Percentiles rank a stretch among this genome's conserved stretches.
Conservation (phyloP, 1,139 yeast genomes). For the Debaryomyces psychrophilus region DNA sequence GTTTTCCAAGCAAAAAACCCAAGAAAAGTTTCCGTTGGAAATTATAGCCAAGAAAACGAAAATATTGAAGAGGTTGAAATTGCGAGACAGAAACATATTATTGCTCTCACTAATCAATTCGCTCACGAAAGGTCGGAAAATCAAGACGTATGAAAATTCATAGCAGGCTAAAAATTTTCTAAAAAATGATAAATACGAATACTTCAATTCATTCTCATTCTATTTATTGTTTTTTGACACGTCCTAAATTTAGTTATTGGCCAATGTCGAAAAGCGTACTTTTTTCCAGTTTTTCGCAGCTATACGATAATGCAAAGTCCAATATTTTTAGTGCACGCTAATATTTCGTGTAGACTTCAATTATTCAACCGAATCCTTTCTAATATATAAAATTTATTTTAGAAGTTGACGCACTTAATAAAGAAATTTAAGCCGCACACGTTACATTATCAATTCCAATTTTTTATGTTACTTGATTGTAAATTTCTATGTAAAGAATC, state of each 20-base stretch:
- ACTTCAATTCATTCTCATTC: not conserved
- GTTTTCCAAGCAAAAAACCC: slow-evolving; percentile 20
- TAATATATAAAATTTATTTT: too few species aligned
- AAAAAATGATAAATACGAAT: too few species aligned
- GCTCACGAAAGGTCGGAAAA: not conserved
- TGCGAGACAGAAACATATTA: slow-evolving; percentile 4
- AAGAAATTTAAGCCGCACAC: too few species aligned
- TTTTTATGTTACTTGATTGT: not conserved
- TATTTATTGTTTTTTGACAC: not conserved
- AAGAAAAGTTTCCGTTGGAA: slow-evolving; percentile 14
- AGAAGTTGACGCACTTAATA: too few species aligned
- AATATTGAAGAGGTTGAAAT: slow-evolving; percentile 1
- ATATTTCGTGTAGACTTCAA: too few species aligned
- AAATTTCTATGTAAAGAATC: not conserved
- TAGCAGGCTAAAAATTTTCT: slow-evolving; percentile 2
- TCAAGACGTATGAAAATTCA: not conserved
- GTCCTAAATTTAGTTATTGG: too few species aligned
- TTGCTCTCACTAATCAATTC: slow-evolving; percentile 5
- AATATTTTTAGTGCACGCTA: too few species aligned
- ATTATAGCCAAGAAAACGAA: slow-evolving; percentile 11
- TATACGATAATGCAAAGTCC: too few species aligned
- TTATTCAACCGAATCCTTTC: too few species aligned
- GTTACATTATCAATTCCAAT: too few species aligned
- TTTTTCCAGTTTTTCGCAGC: too few species aligned
- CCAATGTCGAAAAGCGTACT: too few species aligned